phyloP scores from a whole-genome alignment of 306 rosid genomes.

The Dalbergia oliveri region DNA sequence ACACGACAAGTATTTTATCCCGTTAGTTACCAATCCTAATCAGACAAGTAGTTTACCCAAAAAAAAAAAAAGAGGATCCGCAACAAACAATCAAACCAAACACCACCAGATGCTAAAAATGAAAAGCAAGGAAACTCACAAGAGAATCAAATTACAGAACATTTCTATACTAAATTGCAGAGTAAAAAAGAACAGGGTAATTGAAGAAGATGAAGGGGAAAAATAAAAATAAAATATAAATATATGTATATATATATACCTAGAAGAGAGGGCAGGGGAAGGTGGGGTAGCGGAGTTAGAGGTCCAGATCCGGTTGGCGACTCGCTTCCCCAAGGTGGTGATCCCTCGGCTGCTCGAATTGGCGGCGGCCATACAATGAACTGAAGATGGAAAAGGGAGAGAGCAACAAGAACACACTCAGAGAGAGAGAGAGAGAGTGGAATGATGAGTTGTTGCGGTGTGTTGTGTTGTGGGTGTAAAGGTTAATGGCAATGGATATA shows the following conservation, averaged over 20 bases:
- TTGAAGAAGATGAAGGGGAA: background rate
- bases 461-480: background rate
- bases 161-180: no score
- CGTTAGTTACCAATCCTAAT: background rate
- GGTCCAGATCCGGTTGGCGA: conserved; percentile 74
- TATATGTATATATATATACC: conserved; percentile 42
- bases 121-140: background rate
- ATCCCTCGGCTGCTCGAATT: conserved; percentile 82
- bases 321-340: conserved; percentile 74
- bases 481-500: no score
- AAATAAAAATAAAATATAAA: background rate
- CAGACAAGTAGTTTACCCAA: background rate
- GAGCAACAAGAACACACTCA: background rate
- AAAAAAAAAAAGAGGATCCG: background rate
- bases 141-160: background rate
- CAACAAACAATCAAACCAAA: background rate
- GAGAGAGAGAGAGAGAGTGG: background rate
- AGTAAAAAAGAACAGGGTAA: background rate
- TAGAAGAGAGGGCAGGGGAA: conserved; percentile 48
- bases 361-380: conserved; percentile 94
- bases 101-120: background rate
- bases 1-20: background rate
- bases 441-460: background rate
- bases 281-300: conserved; percentile 42
- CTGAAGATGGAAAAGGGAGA: background rate